These are phyloP conservation scores for Alternaria ethzedia DNA, from an alignment of 2,329 filamentous ascomycete species.

Conservation along the genomic window DNA sequence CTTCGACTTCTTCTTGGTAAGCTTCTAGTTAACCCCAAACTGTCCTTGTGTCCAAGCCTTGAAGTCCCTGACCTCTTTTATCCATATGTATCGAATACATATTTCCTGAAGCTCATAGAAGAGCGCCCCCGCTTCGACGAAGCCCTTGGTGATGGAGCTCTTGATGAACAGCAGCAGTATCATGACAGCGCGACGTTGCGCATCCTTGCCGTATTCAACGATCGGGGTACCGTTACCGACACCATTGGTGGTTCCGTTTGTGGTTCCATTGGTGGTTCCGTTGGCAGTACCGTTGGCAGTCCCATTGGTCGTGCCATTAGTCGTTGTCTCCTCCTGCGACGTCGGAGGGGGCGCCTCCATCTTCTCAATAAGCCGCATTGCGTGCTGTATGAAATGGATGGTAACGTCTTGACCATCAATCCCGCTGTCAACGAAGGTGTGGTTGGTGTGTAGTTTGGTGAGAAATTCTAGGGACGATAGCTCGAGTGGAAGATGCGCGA, in stretches of 20 bases:
- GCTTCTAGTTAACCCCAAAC: conserved; percentile 16
- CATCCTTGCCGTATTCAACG: conserved; percentile 40
- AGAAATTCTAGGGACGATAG: conserved; percentile 48
- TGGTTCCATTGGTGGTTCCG: not conserved
- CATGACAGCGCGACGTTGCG: conserved; percentile 45
- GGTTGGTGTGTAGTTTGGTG: conserved; percentile 44
- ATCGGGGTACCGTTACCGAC: conserved; percentile 4
- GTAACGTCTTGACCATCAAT: conserved; percentile 38
- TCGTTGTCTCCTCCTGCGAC: not conserved
- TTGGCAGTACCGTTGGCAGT: not conserved
- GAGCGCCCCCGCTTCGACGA: conserved; percentile 39
- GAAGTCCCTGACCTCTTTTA: conserved; percentile 51
- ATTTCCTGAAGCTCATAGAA: conserved; percentile 52
- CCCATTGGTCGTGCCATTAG: not conserved
- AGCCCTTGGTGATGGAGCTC: conserved; percentile 45
- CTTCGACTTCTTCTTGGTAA: not conserved
- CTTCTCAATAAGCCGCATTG: conserved; percentile 43
- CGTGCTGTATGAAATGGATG: conserved; percentile 48
- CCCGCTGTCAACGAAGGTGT: conserved; percentile 24
- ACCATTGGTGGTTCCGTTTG: conserved; percentile 4
- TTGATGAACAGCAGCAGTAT: conserved; percentile 49
- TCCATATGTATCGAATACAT: conserved; percentile 49
- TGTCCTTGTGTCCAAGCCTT: conserved; percentile 29
- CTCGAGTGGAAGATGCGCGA: conserved; percentile 46
- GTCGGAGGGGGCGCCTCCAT: conserved; percentile 27